Base-by-base conservation (phyloP, 306 rosid genomes). In the Glycine tomentella region DNA sequence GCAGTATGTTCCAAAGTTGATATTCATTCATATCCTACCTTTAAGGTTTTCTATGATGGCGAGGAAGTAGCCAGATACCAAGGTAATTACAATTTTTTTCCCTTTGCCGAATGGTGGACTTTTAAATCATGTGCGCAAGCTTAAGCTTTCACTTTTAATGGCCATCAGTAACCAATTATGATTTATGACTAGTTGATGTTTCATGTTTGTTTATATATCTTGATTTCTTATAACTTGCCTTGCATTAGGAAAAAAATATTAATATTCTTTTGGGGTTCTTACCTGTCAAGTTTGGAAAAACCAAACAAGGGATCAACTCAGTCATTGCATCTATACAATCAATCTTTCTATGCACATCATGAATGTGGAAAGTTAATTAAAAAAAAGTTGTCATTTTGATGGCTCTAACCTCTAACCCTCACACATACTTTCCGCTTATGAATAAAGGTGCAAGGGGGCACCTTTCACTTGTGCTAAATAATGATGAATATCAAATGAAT, bases 1-100 rank as follows among this genome's bases (percentile, higher is more conserved):
- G 72, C 90, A 6, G 95, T 93, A 13, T 95, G 98, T 80, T 8
- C 88, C 2, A 91, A 93, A 85, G 97, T 79, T 72, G 92, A 95
- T 83, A 93, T 95, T 81, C 99, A 95, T 83, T 91, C 99, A 6
- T 95, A 95, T 91, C 99, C 98, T 46, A 95, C 97, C 9, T 95
- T 95, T 84, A 95, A 93, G 87, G 81, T 93, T 52, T 95, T 95
- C 56, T 95, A 91, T 79, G 92, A 93, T 8, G 99, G 97, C 8
- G 99, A 95, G 86, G 98, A 93, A 83, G 95, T 88, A 69, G 89
- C 92, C 3, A 90, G 77, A 81, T 95, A 89, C 85, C 77, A 76
- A 75, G 99, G 99, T 93, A 76, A 25, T 25, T 1, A 25, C 31
- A 1, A 25, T 25, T 25, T 25, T 2, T 25, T 25, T 25, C 31